phyloP scores from a whole-genome alignment of 805 yeast genomes.

The Metschnikowia colocasiae region DNA sequence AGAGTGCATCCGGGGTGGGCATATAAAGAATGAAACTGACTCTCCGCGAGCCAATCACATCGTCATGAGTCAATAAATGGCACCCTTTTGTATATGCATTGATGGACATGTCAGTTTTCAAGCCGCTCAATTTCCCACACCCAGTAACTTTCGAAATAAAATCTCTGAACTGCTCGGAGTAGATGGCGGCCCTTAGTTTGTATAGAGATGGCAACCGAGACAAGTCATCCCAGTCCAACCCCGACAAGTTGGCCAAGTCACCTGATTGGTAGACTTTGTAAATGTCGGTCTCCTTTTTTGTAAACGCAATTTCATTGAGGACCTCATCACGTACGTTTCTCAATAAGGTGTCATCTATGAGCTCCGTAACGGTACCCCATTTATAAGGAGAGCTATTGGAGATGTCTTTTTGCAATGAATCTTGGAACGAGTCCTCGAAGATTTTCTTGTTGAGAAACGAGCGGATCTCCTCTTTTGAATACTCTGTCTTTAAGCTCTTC shows the following conservation, averaged over 20 bases:
- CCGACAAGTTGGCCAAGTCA: slow-evolving; percentile 88
- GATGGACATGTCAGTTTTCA: slow-evolving; percentile 86
- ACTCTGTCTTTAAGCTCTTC: slow-evolving; percentile 14
- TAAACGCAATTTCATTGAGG: slow-evolving; percentile 77
- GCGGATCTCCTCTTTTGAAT: slow-evolving; percentile 34
- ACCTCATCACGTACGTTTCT: slow-evolving; percentile 84
- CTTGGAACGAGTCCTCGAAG: slow-evolving; percentile 42
- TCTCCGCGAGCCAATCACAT: slow-evolving; percentile 92
- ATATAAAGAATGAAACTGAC: slow-evolving; percentile 89
- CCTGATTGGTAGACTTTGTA: slow-evolving; percentile 89
- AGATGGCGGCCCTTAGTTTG: slow-evolving; percentile 80
- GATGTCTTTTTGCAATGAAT: slow-evolving; percentile 41
- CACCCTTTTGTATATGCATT: slow-evolving; percentile 91
- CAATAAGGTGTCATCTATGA: slow-evolving; percentile 73
- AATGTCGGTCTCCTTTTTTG: slow-evolving; percentile 94
- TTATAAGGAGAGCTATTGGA: slow-evolving; percentile 68
- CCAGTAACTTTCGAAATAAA: slow-evolving; percentile 73
- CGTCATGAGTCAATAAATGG: slow-evolving; percentile 93
- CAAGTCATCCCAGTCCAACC: slow-evolving; percentile 72
- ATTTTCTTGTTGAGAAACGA: slow-evolving; percentile 46
- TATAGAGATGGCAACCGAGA: slow-evolving; percentile 69
- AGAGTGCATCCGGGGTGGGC: slow-evolving; percentile 84
- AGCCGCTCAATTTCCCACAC: slow-evolving; percentile 86
- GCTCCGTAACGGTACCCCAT: slow-evolving; percentile 79
- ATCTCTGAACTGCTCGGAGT: slow-evolving; percentile 81